Evolutionary conservation across 345 rosid genomes (phyloP), one percentile per base, ranked within the genome.

Genomic region (Kandelia obovata): DNA sequence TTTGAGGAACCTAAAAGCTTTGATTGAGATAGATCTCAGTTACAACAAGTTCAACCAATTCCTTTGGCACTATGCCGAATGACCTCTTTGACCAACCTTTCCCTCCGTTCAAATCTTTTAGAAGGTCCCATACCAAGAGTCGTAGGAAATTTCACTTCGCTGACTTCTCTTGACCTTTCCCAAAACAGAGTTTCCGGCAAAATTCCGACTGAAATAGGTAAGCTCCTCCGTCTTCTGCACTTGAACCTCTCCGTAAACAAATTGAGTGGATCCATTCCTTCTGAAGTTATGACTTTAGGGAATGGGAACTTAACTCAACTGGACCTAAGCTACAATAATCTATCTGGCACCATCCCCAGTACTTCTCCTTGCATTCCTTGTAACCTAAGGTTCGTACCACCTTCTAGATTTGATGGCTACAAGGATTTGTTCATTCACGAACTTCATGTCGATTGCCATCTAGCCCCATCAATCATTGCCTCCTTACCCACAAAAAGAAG

Each of bases 141-240:
- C 47, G 30, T 67, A 11, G 47, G 31, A 21, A 23, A 31, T 20
- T 31, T 68, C 20, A 68, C 34, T 5, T 0, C 0, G 5, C 57
- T 71, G 4, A 30, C 25, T 21, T 16, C 0, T 11, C 30, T 71
- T 58, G 9, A 7, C 6, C 27, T 73, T 27, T 1, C 5, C 20
- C 16, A 26, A 20, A 73, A 61, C 46, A 13, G n/a, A 20, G 39
- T 73, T 0, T 1, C 0, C 1, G 62, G 39, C 10, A 4, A 10
- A 27, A 53, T 66, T 52, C 67, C 71, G 2, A 32, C n/a, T 1
- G 21, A 61, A n/a, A 52, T 66, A 47, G 68, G 68, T 64, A 49
- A 59, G 1, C 58, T 73, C 15, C 9, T 17, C 11, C 55, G n/a
- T 8, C 61, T 62, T 2, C 2, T 2, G 8, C 0, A 20, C 27